Percentiles rank a stretch among this genome's conserved stretches.
These are phyloP conservation scores for Agaricus sinodeliciosus DNA, from an alignment of 768 basidiomycete species.

Conservation along the genomic window DNA sequence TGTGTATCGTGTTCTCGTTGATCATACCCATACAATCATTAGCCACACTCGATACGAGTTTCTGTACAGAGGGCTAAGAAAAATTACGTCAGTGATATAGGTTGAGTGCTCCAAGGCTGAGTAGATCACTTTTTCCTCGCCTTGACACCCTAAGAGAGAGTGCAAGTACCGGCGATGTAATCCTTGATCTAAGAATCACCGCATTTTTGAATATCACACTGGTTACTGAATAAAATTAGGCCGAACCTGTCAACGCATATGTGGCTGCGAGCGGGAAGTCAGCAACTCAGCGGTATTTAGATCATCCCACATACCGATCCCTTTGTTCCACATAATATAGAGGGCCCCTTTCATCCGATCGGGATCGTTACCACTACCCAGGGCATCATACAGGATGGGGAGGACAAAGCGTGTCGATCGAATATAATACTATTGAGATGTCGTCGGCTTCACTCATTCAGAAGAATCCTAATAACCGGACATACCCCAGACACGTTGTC, in stretches of 20 bases:
- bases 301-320: slow-evolving; percentile 40
- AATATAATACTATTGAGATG: slow-evolving; percentile 48
- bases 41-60: slow-evolving; percentile 55
- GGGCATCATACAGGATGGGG: slow-evolving; percentile 52
- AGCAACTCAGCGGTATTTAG: slow-evolving; percentile 1
- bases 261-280: slow-evolving; percentile 33
- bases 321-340: slow-evolving; percentile 72
- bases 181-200: slow-evolving; percentile 38
- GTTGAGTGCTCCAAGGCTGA: not conserved
- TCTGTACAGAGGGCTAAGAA: slow-evolving; percentile 67
- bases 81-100: slow-evolving; percentile 1
- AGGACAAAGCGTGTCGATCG: slow-evolving; percentile 64
- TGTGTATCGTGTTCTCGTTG: slow-evolving; percentile 58
- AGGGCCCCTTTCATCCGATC: slow-evolving; percentile 95
- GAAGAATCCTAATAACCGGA: slow-evolving; percentile 10
- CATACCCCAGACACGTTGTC: slow-evolving; percentile 60
- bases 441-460: slow-evolving; percentile 9
- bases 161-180: slow-evolving; percentile 53
- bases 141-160: slow-evolving; percentile 67
- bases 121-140: slow-evolving; percentile 69
- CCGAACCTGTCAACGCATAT: slow-evolving; percentile 62
- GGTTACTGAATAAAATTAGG: not conserved
- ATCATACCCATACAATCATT: slow-evolving; percentile 55
- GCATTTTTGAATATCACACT: slow-evolving; percentile 5
- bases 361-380: slow-evolving; percentile 73